Evolutionary conservation across 495 filamentous ascomycete species (phyloP).

Genomic region (Terfezia claveryi): DNA sequence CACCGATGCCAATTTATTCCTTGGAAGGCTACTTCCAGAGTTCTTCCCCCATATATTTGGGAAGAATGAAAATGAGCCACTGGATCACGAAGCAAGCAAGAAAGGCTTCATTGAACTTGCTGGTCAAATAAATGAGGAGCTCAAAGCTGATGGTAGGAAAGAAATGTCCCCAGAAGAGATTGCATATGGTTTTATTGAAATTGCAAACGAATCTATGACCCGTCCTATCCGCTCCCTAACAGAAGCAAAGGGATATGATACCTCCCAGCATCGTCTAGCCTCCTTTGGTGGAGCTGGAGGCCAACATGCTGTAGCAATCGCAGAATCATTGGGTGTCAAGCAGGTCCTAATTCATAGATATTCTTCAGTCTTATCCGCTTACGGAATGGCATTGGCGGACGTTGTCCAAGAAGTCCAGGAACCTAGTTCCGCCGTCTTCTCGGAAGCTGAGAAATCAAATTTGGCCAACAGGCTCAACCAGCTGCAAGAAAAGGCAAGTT

Average conservation of each 20-base stretch:
- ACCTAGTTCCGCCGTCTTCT: slow-evolving; percentile 66
- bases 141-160: slow-evolving; percentile 31
- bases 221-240: slow-evolving; percentile 80
- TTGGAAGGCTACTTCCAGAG: slow-evolving; percentile 70
- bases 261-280: slow-evolving; percentile 67
- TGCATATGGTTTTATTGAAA: slow-evolving; percentile 71
- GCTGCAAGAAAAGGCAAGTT: slow-evolving; percentile 44
- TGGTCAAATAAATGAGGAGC: slow-evolving; percentile 49
- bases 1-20: slow-evolving; percentile 80
- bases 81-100: slow-evolving; percentile 59
- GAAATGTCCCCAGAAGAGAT: slow-evolving; percentile 71
- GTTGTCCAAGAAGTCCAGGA: slow-evolving; percentile 85
- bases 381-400: slow-evolving; percentile 90
- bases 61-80: slow-evolving; percentile 64
- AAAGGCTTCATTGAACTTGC: slow-evolving; percentile 59
- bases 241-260: slow-evolving; percentile 83
- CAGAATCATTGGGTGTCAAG: slow-evolving; percentile 62
- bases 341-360: slow-evolving; percentile 82
- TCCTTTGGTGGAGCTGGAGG: slow-evolving; percentile 91
- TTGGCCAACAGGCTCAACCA: slow-evolving; percentile 36
- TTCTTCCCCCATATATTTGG: slow-evolving; percentile 98
- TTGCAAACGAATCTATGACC: slow-evolving; percentile 93
- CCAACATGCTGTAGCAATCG: slow-evolving; percentile 91
- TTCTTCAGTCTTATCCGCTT: slow-evolving; percentile 85
- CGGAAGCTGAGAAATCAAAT: slow-evolving; percentile 30